These are phyloP conservation scores for Prunus mira DNA, from an alignment of 306 rosid genomes.

Conservation along the genomic window DNA sequence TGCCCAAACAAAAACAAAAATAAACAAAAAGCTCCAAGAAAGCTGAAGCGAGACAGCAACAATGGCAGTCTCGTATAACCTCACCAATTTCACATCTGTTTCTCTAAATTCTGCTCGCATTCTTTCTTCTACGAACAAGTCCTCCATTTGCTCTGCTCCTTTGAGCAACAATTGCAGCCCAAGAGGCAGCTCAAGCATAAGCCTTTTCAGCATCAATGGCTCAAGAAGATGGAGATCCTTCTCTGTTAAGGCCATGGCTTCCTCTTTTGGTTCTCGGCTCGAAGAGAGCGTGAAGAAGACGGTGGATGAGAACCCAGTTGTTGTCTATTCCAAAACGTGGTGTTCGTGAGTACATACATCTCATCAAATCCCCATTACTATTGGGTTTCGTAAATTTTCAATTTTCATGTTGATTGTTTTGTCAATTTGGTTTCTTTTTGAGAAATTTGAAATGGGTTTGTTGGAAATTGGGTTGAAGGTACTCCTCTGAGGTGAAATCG, in stretches of 20 bases:
- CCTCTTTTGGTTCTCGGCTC: constrained; percentile 93
- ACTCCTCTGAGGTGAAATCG: constrained; percentile 82
- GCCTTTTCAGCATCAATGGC: constrained; percentile 22
- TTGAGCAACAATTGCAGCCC: constrained; percentile 16
- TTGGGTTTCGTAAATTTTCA: background rate
- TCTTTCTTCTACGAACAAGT: constrained; percentile 34
- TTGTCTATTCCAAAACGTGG: constrained; percentile 93
- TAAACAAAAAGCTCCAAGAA: constrained; percentile 3
- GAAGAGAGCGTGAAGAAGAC: constrained; percentile 82
- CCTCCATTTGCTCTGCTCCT: constrained; percentile 29
- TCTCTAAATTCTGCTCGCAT: constrained; percentile 26
- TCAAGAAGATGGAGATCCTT: constrained; percentile 27
- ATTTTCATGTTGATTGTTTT: constrained; percentile 1
- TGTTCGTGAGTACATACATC: constrained; percentile 64
- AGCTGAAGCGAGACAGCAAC: constrained; percentile 2
- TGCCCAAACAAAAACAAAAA: background rate
- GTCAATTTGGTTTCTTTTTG: constrained; percentile 9
- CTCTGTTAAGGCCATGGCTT: constrained; percentile 52
- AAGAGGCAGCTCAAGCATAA: constrained; percentile 18
- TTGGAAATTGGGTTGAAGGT: constrained; percentile 35
- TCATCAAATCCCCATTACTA: background rate
- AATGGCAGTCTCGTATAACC: constrained; percentile 48
- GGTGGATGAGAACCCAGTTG: constrained; percentile 62
- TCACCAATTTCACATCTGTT: constrained; percentile 29
- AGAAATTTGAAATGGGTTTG: constrained; percentile 7